Evolutionary conservation across 768 basidiomycete species (phyloP).

Genomic region (Naganishia onofrii): DNA sequence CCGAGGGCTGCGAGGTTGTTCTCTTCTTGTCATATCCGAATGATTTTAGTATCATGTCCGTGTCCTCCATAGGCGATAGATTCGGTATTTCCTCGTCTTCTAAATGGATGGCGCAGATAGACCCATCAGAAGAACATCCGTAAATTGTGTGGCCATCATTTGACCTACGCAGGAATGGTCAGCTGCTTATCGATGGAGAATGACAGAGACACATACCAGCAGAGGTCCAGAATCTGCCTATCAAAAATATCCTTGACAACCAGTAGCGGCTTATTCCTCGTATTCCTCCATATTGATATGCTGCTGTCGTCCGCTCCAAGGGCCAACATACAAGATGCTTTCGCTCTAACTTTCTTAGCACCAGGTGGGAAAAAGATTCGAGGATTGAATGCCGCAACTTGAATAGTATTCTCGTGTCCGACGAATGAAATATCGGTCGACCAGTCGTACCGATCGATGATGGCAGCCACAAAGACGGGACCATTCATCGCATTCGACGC

Average conservation of each 20-base stretch:
- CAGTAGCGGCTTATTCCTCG: slow-evolving; percentile 80
- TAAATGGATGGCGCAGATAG: slow-evolving; percentile 83
- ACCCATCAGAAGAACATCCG: slow-evolving; percentile 93
- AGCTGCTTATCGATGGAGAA: neutral
- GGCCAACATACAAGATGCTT: slow-evolving; percentile 57
- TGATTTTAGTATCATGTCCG: slow-evolving; percentile 38
- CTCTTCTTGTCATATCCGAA: slow-evolving; percentile 23
- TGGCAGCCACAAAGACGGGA: slow-evolving; percentile 94
- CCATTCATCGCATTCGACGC: slow-evolving; percentile 97
- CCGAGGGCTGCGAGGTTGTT: neutral
- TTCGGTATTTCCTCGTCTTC: slow-evolving; percentile 54
- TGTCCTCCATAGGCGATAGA: slow-evolving; percentile 56
- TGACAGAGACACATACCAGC: slow-evolving; percentile 64
- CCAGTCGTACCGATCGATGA: slow-evolving; percentile 81
- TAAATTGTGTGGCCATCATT: slow-evolving; percentile 88
- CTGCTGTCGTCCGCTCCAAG: slow-evolving; percentile 90
- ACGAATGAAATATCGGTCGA: slow-evolving; percentile 88
- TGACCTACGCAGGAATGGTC: slow-evolving; percentile 61
- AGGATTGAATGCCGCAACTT: slow-evolving; percentile 94
- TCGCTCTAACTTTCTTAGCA: slow-evolving; percentile 56
- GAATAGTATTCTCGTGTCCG: slow-evolving; percentile 94
- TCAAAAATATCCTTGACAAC: slow-evolving; percentile 94
- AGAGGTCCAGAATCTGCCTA: slow-evolving; percentile 88
- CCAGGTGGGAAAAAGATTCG: slow-evolving; percentile 84
- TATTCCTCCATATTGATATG: slow-evolving; percentile 95